phyloP scores from a whole-genome alignment of 352 stramenopile species.

The Pythium folliculosum region DNA sequence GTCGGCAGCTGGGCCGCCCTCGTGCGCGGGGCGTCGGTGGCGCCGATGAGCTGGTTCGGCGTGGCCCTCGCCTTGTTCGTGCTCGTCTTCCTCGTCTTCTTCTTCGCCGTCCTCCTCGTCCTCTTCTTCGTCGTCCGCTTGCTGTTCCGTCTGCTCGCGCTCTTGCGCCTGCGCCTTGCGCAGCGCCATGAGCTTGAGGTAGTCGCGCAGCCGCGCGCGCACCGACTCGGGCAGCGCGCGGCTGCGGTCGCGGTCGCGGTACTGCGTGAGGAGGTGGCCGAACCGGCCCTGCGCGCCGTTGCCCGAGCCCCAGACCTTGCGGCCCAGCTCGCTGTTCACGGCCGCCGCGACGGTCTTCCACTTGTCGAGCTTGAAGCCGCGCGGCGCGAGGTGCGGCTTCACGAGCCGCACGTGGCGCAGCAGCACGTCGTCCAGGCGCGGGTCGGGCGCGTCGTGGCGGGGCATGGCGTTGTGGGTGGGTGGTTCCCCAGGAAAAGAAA shows the following conservation, averaged over 20 bases:
- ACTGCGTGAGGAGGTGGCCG: background rate
- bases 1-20: too few species aligned
- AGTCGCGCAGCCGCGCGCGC: slow-evolving; percentile 8
- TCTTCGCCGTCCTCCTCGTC: too few species aligned
- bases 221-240: background rate
- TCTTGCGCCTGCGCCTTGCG: background rate
- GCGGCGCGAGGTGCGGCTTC: slow-evolving; percentile 13
- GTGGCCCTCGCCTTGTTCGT: too few species aligned
- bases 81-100: background rate
- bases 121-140: background rate
- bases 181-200: background rate
- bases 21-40: too few species aligned
- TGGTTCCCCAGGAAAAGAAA: too few species aligned
- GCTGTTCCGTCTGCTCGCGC: background rate
- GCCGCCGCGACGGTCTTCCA: slow-evolving; percentile 8
- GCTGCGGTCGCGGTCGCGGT: background rate
- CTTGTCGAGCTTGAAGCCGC: slow-evolving; percentile 8
- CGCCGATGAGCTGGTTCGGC: too few species aligned
- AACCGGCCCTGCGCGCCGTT: slow-evolving; percentile 1
- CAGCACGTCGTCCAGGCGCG: background rate
- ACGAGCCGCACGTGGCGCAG: slow-evolving; percentile 16
- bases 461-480: background rate
- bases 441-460: background rate
- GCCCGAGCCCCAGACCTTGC: slow-evolving; percentile 2
- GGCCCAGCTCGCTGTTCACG: slow-evolving; percentile 6